Percentiles rank a stretch among this genome's conserved stretches.
Evolutionary conservation across 306 rosid species (phyloP).

Genomic region (Arachis stenosperma): DNA sequence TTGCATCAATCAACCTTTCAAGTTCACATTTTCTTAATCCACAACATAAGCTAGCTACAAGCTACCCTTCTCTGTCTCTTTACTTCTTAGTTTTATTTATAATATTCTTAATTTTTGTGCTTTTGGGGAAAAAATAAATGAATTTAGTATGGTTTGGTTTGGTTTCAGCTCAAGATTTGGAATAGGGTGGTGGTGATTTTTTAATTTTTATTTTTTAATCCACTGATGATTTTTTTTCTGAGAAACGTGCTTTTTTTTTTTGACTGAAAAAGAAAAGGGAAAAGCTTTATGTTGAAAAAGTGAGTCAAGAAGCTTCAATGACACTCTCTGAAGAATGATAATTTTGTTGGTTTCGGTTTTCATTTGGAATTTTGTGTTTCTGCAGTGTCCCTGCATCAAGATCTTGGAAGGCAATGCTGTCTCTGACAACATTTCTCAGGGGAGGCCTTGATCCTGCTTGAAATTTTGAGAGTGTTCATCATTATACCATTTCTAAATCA

Average conservation of each 20-base stretch:
- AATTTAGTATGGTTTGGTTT: too few species aligned
- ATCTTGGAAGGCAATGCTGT: slow-evolving; percentile 46
- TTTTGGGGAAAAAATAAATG: neutral
- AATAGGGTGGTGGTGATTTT: neutral
- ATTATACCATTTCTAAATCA: neutral
- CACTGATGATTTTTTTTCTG: neutral
- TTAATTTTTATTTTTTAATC: neutral
- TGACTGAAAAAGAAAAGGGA: neutral
- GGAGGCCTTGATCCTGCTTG: slow-evolving; percentile 45
- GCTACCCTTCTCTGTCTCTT: neutral
- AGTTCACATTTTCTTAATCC: too few species aligned
- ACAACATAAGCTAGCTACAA: neutral
- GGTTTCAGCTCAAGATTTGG: neutral
- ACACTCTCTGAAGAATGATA: slow-evolving; percentile 15
- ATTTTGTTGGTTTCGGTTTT: slow-evolving; percentile 34
- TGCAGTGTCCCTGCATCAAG: slow-evolving; percentile 42
- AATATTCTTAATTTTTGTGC: neutral
- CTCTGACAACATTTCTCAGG: slow-evolving; percentile 20
- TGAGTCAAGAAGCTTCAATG: slow-evolving; percentile 52
- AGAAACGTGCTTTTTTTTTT: neutral
- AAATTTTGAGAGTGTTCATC: slow-evolving; percentile 3
- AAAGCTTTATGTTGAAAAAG: slow-evolving; percentile 45
- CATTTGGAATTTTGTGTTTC: slow-evolving; percentile 22
- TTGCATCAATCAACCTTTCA: slow-evolving; percentile 13
- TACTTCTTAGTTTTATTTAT: too few species aligned